phyloP scores from a whole-genome alignment of 257 asterid species.

The Paraleonurus japonicus region DNA sequence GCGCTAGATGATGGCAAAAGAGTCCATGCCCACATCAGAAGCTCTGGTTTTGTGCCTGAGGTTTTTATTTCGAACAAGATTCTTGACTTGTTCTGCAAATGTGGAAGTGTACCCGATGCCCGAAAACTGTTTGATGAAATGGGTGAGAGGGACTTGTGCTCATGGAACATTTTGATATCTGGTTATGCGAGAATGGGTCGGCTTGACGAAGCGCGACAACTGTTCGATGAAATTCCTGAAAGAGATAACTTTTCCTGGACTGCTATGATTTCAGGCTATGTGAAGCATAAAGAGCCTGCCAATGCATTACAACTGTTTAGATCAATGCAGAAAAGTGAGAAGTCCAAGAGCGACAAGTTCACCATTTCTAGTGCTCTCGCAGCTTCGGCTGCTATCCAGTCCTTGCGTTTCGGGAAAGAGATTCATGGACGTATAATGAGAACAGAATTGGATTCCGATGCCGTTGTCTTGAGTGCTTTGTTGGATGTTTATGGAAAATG shows the following conservation, averaged over 20 bases:
- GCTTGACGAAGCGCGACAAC: constrained; percentile 48
- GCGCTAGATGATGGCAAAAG: constrained; percentile 59
- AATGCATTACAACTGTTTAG: constrained; percentile 60
- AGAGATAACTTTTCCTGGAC: constrained; percentile 81
- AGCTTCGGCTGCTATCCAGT: constrained; percentile 67
- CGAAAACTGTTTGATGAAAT: constrained; percentile 55
- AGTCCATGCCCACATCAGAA: constrained; percentile 46
- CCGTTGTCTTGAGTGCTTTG: constrained; percentile 69
- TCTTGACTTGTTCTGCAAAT: constrained; percentile 65
- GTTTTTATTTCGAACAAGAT: constrained; percentile 52
- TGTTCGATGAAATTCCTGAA: constrained; percentile 69
- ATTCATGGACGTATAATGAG: constrained; percentile 62
- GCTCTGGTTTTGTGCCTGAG: constrained; percentile 53
- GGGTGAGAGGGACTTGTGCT: constrained; percentile 59
- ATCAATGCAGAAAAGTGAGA: constrained; percentile 51
- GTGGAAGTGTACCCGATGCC: constrained; percentile 53
- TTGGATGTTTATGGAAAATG: constrained; percentile 77
- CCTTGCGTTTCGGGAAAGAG: constrained; percentile 62
- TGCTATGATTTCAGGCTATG: constrained; percentile 75
- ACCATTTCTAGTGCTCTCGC: constrained; percentile 69
- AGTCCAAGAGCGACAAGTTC: constrained; percentile 43
- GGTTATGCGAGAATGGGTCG: constrained; percentile 54
- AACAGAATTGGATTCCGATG: constrained; percentile 66
- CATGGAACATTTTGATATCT: constrained; percentile 74
- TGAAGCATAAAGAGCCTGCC: constrained; percentile 47